These are phyloP conservation scores for Lactarius quietus DNA, from an alignment of 768 basidiomycete genomes.

Conservation along the genomic window DNA sequence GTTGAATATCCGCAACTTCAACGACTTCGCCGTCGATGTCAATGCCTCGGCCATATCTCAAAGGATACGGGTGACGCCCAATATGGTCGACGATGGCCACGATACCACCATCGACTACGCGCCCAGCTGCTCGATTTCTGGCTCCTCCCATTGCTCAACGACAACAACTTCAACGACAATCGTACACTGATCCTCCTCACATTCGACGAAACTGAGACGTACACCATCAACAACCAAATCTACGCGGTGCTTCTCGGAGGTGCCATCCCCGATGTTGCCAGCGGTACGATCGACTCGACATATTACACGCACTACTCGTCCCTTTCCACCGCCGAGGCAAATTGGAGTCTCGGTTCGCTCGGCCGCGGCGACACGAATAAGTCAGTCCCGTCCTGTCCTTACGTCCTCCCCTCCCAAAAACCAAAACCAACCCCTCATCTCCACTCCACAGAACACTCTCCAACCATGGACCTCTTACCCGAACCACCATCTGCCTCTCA, in stretches of 20 bases:
- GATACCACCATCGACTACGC: slow-evolving; percentile 53
- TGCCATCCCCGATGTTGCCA: slow-evolving; percentile 41
- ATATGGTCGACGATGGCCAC: slow-evolving; percentile 55
- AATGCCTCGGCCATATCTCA: slow-evolving; percentile 49
- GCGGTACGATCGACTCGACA: slow-evolving; percentile 46
- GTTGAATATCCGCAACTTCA: slow-evolving; percentile 53
- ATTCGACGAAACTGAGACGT: slow-evolving; percentile 48
- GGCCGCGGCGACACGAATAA: slow-evolving; percentile 56
- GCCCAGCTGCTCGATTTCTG: no score
- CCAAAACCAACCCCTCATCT: not conserved
- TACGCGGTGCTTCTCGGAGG: slow-evolving; percentile 44
- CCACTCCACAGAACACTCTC: slow-evolving; percentile 32
- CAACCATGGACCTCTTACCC: no score
- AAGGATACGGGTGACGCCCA: slow-evolving; percentile 63
- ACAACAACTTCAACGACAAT: no score
- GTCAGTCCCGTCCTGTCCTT: no score
- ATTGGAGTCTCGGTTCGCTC: slow-evolving; percentile 59
- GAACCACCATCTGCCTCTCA: no score
- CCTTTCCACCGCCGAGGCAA: slow-evolving; percentile 55
- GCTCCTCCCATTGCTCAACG: no score
- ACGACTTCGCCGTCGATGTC: slow-evolving; percentile 56
- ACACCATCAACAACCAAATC: slow-evolving; percentile 45
- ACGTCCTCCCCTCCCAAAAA: no score
- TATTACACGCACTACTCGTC: slow-evolving; percentile 62
- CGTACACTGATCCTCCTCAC: no score